Evolutionary conservation across 768 basidiomycete genomes (phyloP).

Genomic region (Termitomyces bulborhizus): DNA sequence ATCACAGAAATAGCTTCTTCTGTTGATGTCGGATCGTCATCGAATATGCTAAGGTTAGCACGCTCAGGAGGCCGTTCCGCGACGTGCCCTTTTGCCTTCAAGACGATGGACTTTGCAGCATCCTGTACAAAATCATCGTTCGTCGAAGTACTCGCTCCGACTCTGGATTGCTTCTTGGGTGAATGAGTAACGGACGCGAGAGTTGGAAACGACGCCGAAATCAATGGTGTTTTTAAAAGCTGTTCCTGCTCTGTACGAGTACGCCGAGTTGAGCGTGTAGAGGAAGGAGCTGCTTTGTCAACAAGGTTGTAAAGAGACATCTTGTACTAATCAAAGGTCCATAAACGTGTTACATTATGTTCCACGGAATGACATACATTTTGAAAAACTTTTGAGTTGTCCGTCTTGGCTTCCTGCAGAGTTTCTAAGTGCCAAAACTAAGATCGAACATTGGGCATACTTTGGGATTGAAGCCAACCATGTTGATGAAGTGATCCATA

Average conservation of each 20-base stretch:
- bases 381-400: conserved; percentile 66
- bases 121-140: conserved; percentile 24
- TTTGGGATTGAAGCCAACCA: conserved; percentile 73
- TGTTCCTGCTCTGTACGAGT: conserved; percentile 51
- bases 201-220: conserved; percentile 19
- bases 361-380: conserved; percentile 41
- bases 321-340: conserved; percentile 43
- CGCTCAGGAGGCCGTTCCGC: neutral
- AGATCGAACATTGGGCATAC: conserved; percentile 30
- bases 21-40: conserved; percentile 1
- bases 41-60: neutral
- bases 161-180: conserved; percentile 19
- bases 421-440: neutral
- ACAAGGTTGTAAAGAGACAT: conserved; percentile 53
- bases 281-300: conserved; percentile 37
- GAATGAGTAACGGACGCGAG: conserved; percentile 11
- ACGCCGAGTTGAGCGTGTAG: conserved; percentile 56
- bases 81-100: conserved; percentile 11
- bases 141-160: conserved; percentile 2
- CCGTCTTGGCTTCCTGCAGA: conserved; percentile 61
- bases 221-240: conserved; percentile 26
- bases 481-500: conserved; percentile 70
- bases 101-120: conserved; percentile 16
- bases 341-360: conserved; percentile 3
- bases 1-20: conserved; percentile 5